Evolutionary conservation across 2,329 filamentous ascomycete species (phyloP), one percentile per base, ranked within the genome.

Genomic region (Epicoccum nigrum): DNA sequence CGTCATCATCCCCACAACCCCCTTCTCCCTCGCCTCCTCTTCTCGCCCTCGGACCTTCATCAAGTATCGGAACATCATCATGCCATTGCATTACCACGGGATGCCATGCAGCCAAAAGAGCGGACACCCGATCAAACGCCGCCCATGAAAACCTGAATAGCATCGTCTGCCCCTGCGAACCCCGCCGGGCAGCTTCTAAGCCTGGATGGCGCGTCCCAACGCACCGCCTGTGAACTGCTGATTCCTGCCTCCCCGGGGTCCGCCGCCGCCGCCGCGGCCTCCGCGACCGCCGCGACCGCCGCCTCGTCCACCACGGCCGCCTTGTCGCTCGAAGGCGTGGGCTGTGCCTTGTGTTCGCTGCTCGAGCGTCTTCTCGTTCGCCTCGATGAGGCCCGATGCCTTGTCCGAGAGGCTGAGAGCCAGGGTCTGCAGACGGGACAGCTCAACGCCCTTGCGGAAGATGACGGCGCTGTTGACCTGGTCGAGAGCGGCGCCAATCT

Each of bases 381-480:
- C 87, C 83, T 99, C 95, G 71, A 97, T 96, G 54, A 99, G 87
- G 45, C 88, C 86, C 72, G 92, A 96, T 51, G 94, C 93, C 84
- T 97, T 99, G 81, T 99, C 94, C 53, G 90, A 91, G 44, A 99
- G 83, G 8, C 92, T 94, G 60, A 99, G 86, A 25, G 95, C 92
- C 70, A 99, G 83, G 74, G 90, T 96, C 79, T 99, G 94, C 60
- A 99, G 85, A 65, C 95, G 87, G 70, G 91, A 96, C 60, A 99
- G 86, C 82, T 99, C 95, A 58, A 99, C 94, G 53, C 94, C 95
- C 86, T 99, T 97, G 77, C 94, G 89, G 90, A 99, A 99, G 79
- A 97, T 94, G 77, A 99, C 91, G 43, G 91, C 95, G 63, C 89
- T 87, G 69, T 95, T 97, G 77, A 99, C 93, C 79, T 99, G 94